phyloP scores from a whole-genome alignment of 2,329 filamentous ascomycete genomes.

The Ceratocystis papillata region DNA sequence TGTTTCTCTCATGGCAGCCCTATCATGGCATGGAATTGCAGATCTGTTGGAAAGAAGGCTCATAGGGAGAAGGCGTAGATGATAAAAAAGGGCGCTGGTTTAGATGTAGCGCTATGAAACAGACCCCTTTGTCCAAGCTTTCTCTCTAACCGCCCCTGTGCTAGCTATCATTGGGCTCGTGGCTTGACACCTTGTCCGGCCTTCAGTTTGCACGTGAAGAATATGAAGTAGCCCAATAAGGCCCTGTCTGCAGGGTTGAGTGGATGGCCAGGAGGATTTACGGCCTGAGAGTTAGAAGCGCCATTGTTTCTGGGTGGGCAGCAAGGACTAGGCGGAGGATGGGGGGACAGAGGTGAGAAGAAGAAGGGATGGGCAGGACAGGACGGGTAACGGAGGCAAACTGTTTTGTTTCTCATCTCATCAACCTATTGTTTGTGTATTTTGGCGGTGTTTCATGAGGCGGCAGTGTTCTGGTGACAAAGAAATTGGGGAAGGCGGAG shows the following conservation, averaged over 20 bases:
- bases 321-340: neutral
- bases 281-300: neutral
- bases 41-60: neutral
- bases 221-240: neutral
- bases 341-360: neutral
- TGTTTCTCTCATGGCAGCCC: too few species aligned
- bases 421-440: neutral
- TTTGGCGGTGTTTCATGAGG: constrained; percentile 2
- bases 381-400: neutral
- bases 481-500: neutral
- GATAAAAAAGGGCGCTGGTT: neutral
- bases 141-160: neutral
- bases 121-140: neutral
- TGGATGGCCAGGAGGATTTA: neutral
- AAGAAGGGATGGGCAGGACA: neutral
- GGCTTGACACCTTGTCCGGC: neutral
- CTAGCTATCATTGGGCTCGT: neutral
- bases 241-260: neutral
- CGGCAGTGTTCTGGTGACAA: neutral
- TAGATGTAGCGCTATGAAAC: neutral
- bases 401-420: constrained; percentile 2
- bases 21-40: too few species aligned
- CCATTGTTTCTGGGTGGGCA: neutral
- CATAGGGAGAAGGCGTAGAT: neutral
- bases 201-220: neutral